Base-by-base conservation (phyloP, 768 basidiomycete species). In the Heimioporus sp. region DNA sequence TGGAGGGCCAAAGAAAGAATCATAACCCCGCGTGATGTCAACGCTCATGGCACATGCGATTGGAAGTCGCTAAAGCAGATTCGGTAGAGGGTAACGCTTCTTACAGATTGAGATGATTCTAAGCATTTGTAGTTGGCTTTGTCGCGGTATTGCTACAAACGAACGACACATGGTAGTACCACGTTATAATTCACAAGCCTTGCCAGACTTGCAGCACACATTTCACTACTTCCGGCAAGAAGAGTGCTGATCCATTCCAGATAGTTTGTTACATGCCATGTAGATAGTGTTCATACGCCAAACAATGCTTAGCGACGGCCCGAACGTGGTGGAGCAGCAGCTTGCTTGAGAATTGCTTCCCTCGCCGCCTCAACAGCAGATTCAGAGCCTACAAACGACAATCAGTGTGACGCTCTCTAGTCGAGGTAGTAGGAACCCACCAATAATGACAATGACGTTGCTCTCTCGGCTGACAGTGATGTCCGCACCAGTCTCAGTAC, bases 401-500 rank as follows among this genome's bases (percentile, higher is more conserved):
- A 19, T 43, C 21, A 19, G 20, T 19, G 24, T 57, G 40, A 57
- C 32, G n/a, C 20, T 21, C 40, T 21, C 40, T 31, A 1, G 30
- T 20, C 21, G n/a, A 42, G 31, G 12, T 39, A 17, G 17, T 11
- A 28, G 8, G 20, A 47, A 52, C 64, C 57, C 63, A 92, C 92
- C 94, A 45, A 87, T 83, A 64, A 98, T 87, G 57, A 88, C 82
- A 62, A 97, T 95, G 30, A 85, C 85, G 68, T 78, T 90, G 65
- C 88, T 89, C 56, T 94, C 93, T 57, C 90, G 83, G 68, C 91
- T 84, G 49, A 98, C 91, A 39, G 83, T 90, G 61, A 98, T 93
- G 65, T 96, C 92, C 49, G 94, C 89, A 38, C 92, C 90, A 47
- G 90, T 96, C 71, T 93, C 92, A 46, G 80, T 80, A 49, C 94